A percentile compares a stretch with the other conserved stretches of the same genome.
Conservation (phyloP, 345 rosid genomes). For the Conringia planisiliqua region DNA sequence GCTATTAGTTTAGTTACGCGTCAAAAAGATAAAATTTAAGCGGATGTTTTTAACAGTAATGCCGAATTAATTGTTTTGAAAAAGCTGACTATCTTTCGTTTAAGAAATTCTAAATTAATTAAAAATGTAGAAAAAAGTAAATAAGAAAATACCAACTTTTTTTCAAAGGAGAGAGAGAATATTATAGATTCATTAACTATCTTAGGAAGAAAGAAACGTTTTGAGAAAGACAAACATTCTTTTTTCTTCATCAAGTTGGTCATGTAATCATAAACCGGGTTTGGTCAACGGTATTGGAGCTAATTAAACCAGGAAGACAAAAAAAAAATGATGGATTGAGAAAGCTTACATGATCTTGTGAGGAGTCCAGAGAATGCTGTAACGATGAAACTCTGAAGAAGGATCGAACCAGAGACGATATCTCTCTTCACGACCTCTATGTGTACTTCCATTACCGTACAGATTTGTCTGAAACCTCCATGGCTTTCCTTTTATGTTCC, state of each 20-base stretch:
- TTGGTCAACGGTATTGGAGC: conserved; percentile 16
- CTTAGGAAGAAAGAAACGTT: conserved; percentile 22
- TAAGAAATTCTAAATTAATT: neutral
- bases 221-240: conserved; percentile 16
- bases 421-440: conserved; percentile 87
- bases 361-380: conserved; percentile 86
- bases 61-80: neutral
- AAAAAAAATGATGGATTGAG: neutral
- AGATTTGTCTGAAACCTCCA: conserved; percentile 95
- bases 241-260: neutral
- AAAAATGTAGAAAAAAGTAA: neutral
- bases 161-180: neutral
- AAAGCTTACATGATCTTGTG: conserved; percentile 63
- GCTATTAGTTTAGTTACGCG: conserved; percentile 4
- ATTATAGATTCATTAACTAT: conserved; percentile 13
- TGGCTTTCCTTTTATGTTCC: conserved; percentile 74
- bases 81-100: conserved; percentile 6
- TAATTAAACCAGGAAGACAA: neutral
- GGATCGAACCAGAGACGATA: conserved; percentile 96
- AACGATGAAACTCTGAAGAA: conserved; percentile 70
- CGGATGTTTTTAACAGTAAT: neutral
- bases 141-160: neutral
- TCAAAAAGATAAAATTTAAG: neutral
- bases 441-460: conserved; percentile 90
- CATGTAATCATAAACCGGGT: conserved; percentile 1